Base-by-base conservation (phyloP, 2,329 filamentous ascomycete genomes). In the Triangularia verruculosa region DNA sequence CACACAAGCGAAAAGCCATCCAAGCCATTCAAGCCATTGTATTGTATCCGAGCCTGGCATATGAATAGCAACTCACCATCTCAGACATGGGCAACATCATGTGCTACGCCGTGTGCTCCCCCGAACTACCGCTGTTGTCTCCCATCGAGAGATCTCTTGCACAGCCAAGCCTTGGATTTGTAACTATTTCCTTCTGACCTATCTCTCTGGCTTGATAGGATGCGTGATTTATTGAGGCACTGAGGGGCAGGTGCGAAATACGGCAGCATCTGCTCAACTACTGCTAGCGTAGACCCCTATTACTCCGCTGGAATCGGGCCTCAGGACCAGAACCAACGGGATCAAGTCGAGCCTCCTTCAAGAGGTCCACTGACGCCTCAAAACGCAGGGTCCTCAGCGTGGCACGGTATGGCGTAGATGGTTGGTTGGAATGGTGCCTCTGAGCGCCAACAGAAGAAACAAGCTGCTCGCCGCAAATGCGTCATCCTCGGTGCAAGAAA, bases 381-480 rank as follows among this genome's bases (percentile, higher is more conserved):
- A 59, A 59, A 59, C 57, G 57, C 59, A 64, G 55, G 59, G 20
- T n/a, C 15, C 52, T 51, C 56, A 32, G 22, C 32, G 34, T 63
- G 64, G 55, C 64, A 54, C 59, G 22, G 58, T 39, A 57, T 59
- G 52, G 58, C 55, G 34, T 53, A 55, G 58, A 56, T 64, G 64
- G 64, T 66, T 66, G 64, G 64, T 32, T 47, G 57, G 57, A 27
- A 27, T 52, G 22, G 15, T 25, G 15, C 15, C 7, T 52, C 17
- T 59, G 34, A 20, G 22, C 30, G 25, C 34, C 22, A 39, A 17
- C 17, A 54, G 25, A 54, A 54, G 51, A 54, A 54, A 47, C 39
- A 47, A 34, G 32, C 15, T 47, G 32, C 57, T 61, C 34, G 59
- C 52, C 15, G 20, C 52, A 55, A 47, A 59, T 43, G 57, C 39